Conservation (phyloP, 2,329 filamentous ascomycete species). For the Fusarium multiceps region DNA sequence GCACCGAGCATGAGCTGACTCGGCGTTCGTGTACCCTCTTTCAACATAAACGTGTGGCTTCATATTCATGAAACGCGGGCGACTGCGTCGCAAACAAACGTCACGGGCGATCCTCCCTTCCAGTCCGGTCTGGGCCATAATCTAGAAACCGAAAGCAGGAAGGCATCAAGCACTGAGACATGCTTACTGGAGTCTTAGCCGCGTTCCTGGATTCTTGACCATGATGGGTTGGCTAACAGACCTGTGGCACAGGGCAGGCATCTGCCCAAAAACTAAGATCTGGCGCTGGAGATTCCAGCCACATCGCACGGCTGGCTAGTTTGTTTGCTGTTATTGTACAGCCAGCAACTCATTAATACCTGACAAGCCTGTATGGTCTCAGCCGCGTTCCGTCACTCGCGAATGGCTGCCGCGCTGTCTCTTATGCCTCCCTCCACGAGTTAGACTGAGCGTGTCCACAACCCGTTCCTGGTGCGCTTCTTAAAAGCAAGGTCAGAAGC, state of each 20-base stretch:
- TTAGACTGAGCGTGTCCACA: conserved; percentile 16
- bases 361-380: conserved; percentile 8
- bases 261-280: conserved; percentile 6
- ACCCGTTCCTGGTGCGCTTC: conserved; percentile 17
- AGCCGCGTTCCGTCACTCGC: conserved; percentile 14
- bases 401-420: conserved; percentile 16
- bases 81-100: conserved; percentile 11
- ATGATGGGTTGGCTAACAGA: conserved; percentile 14
- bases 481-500: conserved; percentile 6
- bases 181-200: conserved; percentile 15
- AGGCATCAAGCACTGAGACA: conserved; percentile 27
- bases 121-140: conserved; percentile 4
- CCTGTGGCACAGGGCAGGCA: conserved; percentile 8
- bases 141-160: conserved; percentile 32
- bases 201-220: conserved; percentile 25
- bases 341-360: neutral
- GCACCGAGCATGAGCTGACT: conserved; percentile 20
- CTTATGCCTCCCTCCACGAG: conserved; percentile 1
- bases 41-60: conserved; percentile 13
- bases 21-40: neutral
- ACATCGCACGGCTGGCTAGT: conserved; percentile 14
- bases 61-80: conserved; percentile 27
- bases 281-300: conserved; percentile 24
- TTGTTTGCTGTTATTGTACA: conserved; percentile 13
- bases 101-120: conserved; percentile 17